Conservation (phyloP, 1,139 yeast genomes). For the Yamadazyma blattariae region DNA sequence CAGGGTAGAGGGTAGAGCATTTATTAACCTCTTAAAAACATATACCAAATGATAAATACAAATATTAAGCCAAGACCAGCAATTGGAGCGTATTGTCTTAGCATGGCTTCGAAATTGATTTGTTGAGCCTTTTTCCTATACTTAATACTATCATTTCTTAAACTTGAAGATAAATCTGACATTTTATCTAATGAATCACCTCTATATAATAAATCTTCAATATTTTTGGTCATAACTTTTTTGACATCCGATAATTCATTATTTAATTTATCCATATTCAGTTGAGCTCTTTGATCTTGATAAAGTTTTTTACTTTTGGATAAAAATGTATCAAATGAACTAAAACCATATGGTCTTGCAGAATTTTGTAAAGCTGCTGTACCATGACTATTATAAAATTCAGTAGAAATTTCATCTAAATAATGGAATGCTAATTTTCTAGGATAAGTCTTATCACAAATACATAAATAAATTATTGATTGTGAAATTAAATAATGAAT, state of each 20-base stretch:
- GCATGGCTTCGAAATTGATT: slow-evolving; percentile 84
- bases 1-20: too few relatives aligned
- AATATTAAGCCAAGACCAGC: slow-evolving; percentile 69
- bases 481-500: slow-evolving; percentile 72
- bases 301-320: slow-evolving; percentile 85
- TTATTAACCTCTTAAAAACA: slow-evolving; percentile 45
- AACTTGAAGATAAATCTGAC: slow-evolving; percentile 81
- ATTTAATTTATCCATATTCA: slow-evolving; percentile 81
- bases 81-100: slow-evolving; percentile 87
- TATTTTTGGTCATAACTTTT: slow-evolving; percentile 92
- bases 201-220: slow-evolving; percentile 88
- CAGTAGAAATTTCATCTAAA: slow-evolving; percentile 75
- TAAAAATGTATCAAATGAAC: slow-evolving; percentile 79
- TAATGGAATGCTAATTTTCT: slow-evolving; percentile 87
- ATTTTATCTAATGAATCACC: slow-evolving; percentile 93
- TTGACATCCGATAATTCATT: slow-evolving; percentile 91
- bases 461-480: slow-evolving; percentile 70
- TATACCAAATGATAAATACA: slow-evolving; percentile 81
- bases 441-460: slow-evolving; percentile 78
- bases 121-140: slow-evolving; percentile 88
- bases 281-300: slow-evolving; percentile 88
- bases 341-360: slow-evolving; percentile 86
- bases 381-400: slow-evolving; percentile 79
- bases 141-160: slow-evolving; percentile 81
- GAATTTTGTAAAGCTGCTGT: slow-evolving; percentile 58